phyloP scores from a whole-genome alignment of 2,329 filamentous ascomycete species.

The Exserohilum rostratum region DNA sequence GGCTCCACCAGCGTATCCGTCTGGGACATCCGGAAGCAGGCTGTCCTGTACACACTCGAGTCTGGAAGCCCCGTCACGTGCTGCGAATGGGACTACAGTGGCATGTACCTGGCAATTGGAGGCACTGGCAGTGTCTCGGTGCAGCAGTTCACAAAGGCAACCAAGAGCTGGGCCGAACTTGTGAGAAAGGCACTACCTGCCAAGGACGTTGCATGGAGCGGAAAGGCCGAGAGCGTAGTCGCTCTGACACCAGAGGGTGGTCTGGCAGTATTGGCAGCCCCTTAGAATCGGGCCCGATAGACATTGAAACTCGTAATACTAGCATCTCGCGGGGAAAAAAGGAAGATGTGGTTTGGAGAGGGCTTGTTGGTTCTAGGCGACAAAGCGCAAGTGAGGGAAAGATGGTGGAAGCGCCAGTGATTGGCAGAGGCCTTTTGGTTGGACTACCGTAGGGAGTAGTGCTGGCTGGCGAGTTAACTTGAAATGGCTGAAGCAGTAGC shows the following conservation, averaged over 20 bases:
- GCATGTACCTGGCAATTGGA: constrained; percentile 85
- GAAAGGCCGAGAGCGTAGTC: constrained; percentile 74
- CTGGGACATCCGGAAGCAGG: constrained; percentile 89
- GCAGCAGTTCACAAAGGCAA: constrained; percentile 84
- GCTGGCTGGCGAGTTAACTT: background rate
- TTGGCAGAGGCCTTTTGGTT: background rate
- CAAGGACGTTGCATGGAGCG: constrained; percentile 78
- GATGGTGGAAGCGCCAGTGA: background rate
- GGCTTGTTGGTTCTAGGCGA: background rate
- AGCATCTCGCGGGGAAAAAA: background rate
- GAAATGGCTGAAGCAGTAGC: constrained; percentile 1
- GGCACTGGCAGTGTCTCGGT: constrained; percentile 83
- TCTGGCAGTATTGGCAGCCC: constrained; percentile 68
- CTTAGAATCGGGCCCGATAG: constrained; percentile 12
- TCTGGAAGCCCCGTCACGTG: constrained; percentile 77
- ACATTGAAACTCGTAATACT: background rate
- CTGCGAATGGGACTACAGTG: constrained; percentile 91
- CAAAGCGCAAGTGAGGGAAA: background rate
- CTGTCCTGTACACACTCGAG: constrained; percentile 82
- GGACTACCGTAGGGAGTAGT: background rate
- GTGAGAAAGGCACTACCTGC: constrained; percentile 77
- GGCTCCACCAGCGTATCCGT: constrained; percentile 80
- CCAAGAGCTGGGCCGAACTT: constrained; percentile 88
- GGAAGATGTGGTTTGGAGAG: background rate
- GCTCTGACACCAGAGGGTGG: constrained; percentile 76